Evolutionary conservation across 805 yeast species (phyloP).

Genomic region (Wickerhamia fluorescens): DNA sequence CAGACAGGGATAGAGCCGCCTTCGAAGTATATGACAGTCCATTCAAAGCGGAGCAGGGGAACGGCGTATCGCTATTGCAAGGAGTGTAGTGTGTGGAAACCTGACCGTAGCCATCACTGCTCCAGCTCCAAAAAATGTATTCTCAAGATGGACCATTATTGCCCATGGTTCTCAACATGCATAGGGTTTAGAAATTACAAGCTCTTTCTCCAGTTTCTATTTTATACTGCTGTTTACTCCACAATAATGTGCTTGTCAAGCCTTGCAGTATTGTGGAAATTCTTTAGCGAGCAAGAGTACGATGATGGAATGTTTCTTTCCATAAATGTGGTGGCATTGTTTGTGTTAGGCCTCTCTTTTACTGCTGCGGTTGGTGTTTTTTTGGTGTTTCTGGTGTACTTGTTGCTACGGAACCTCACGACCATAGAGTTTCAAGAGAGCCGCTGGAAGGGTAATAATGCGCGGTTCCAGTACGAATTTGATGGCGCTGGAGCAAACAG

Average conservation of each 20-base stretch:
- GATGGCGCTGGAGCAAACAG: constrained; percentile 36
- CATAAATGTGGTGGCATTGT: constrained; percentile 53
- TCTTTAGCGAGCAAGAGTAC: constrained; percentile 39
- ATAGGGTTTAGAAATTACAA: constrained; percentile 80
- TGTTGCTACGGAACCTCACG: constrained; percentile 59
- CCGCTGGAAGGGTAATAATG: constrained; percentile 35
- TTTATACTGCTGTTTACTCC: constrained; percentile 46
- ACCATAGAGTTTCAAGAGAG: constrained; percentile 72
- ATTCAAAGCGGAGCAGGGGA: constrained; percentile 9
- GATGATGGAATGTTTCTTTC: constrained; percentile 28
- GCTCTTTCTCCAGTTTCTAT: constrained; percentile 66
- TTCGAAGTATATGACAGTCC: constrained; percentile 23
- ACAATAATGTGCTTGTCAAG: constrained; percentile 34
- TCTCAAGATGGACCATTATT: constrained; percentile 52
- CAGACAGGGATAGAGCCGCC: constrained; percentile 19
- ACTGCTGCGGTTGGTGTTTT: constrained; percentile 40
- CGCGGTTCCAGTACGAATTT: constrained; percentile 27
- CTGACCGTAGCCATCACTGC: constrained; percentile 55
- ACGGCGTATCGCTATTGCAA: constrained; percentile 48
- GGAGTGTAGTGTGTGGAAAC: constrained; percentile 52
- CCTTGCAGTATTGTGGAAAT: constrained; percentile 36
- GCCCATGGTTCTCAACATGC: constrained; percentile 91
- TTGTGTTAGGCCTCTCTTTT: constrained; percentile 53
- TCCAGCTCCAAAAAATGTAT: constrained; percentile 42
- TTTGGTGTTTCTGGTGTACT: constrained; percentile 48